phyloP scores from a whole-genome alignment of 768 basidiomycete species.

The Phlebiopsis flavidoalba region DNA sequence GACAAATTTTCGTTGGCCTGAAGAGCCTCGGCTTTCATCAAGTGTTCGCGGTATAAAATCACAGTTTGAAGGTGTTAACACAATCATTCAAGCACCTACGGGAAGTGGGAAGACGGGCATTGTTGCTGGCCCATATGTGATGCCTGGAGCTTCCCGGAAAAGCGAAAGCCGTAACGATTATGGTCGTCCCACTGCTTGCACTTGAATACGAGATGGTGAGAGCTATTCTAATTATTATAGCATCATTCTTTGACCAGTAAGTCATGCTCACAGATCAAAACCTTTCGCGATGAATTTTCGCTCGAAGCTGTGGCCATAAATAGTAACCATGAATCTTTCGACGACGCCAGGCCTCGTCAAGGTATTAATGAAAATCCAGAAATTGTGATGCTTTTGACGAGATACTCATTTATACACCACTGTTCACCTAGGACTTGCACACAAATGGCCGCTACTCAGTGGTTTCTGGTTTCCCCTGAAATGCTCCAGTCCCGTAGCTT shows the following conservation, averaged over 20 bases:
- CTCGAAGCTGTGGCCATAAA: slow-evolving; percentile 29
- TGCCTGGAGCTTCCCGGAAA: slow-evolving; percentile 14
- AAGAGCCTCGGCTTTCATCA: slow-evolving; percentile 25
- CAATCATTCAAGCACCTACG: slow-evolving; percentile 31
- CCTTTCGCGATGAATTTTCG: slow-evolving; percentile 27
- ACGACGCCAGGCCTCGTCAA: slow-evolving; percentile 21
- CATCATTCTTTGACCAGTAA: neutral
- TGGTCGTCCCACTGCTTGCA: slow-evolving; percentile 32
- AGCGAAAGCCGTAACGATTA: slow-evolving; percentile 27
- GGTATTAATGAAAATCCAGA: no score
- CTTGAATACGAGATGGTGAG: slow-evolving; percentile 33
- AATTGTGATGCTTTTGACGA: no score
- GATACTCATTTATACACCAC: no score
- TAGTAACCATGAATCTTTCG: slow-evolving; percentile 26
- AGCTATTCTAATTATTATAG: neutral
- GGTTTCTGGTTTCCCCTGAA: slow-evolving; percentile 23
- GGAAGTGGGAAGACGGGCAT: slow-evolving; percentile 34
- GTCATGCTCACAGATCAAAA: slow-evolving; percentile 23
- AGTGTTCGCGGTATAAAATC: slow-evolving; percentile 22
- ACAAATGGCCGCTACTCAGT: slow-evolving; percentile 19
- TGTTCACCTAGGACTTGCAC: slow-evolving; percentile 12
- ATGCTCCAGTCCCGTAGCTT: slow-evolving; percentile 22
- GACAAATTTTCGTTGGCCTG: slow-evolving; percentile 19
- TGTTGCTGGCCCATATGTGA: slow-evolving; percentile 32
- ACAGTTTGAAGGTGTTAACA: slow-evolving; percentile 27